Base-by-base conservation (phyloP, 2,329 filamentous ascomycete genomes). In the Botrytis pseudocinerea region DNA sequence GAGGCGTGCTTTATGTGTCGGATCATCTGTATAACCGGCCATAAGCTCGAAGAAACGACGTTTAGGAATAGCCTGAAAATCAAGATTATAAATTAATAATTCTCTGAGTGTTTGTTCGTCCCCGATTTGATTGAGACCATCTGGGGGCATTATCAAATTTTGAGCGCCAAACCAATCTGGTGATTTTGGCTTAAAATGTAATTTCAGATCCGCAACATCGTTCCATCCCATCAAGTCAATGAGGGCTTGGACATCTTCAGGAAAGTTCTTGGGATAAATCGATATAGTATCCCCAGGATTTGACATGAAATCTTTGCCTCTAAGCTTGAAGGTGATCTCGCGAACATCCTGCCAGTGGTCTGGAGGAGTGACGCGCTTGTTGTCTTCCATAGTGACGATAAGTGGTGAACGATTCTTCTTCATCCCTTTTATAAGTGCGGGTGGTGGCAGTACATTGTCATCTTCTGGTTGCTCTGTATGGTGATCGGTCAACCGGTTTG, bases 331-430 rank as follows among this genome's bases (percentile, higher is more conserved):
- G 1, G 85, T 87, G n/a, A 98, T 82, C 70, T 93, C 88, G 0
- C 96, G 92, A 62, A 98, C 95, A 83, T 99, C 96, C 84, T 99
- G 96, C 91, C 94, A 98, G 83, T 99, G 96, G 1, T 85, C 84
- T 1, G 81, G 66, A 0, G 95, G 90, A 0, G 96, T 99, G 9
- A 97, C 82, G 25, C 95, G 89, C 28, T 85, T 82, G 79, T 97
- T 97, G n/a, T 83, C 81, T 0, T 85, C 78, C 0, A 99, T 80
- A 0, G 82, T 20, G 22, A 38, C 70, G 9, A 18, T 18, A 4
- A 57, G n/a, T 57, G n/a, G n/a, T 18, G 51, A 57, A 57, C n/a
- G 51, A 18, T 57, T 8, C 16, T 28, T 57, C n/a, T 57, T 57
- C 8, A 57, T 28, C 6, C n/a, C 51, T 9, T 57, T 28, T 9